These are phyloP conservation scores for Cryptosporidium parvum DNA, from an alignment of 169 alveolate species.

Conservation along the genomic window DNA sequence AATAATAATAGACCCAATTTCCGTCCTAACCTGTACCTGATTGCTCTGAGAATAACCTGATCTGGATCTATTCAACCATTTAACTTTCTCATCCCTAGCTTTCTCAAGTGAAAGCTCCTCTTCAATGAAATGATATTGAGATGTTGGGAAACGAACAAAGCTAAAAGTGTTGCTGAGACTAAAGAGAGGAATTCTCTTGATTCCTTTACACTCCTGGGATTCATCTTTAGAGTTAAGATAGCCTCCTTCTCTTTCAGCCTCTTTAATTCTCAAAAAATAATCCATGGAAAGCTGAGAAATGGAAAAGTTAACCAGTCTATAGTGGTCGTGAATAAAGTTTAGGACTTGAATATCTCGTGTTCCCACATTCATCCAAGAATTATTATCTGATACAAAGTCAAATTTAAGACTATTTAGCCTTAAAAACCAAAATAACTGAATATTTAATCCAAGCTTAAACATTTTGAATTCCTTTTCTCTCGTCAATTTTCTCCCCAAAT, in stretches of 20 bases:
- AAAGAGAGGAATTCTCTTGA: conserved; percentile 24
- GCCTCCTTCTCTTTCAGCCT: background rate
- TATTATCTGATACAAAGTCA: conserved; percentile 36
- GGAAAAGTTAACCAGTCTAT: conserved; percentile 5
- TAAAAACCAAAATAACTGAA: conserved; percentile 63
- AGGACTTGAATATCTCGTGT: background rate
- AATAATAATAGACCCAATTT: background rate
- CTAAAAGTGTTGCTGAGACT: background rate
- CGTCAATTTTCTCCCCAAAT: conserved; percentile 12
- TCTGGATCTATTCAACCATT: background rate
- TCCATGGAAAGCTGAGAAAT: conserved; percentile 24
- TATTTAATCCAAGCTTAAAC: conserved; percentile 27
- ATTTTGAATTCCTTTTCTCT: conserved; percentile 43
- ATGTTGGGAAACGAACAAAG: conserved; percentile 22
- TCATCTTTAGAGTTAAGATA: background rate
- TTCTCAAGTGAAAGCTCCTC: background rate
- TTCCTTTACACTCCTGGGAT: background rate
- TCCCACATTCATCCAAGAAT: conserved; percentile 18
- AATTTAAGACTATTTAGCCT: conserved; percentile 34
- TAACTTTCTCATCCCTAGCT: background rate
- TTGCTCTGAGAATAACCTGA: background rate
- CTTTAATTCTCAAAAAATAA: background rate
- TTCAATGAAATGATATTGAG: conserved; percentile 29
- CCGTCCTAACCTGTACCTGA: background rate
- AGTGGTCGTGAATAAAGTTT: conserved; percentile 49